Base-by-base conservation (phyloP, 139 green algal genomes). In the Micractinium conductrix region DNA sequence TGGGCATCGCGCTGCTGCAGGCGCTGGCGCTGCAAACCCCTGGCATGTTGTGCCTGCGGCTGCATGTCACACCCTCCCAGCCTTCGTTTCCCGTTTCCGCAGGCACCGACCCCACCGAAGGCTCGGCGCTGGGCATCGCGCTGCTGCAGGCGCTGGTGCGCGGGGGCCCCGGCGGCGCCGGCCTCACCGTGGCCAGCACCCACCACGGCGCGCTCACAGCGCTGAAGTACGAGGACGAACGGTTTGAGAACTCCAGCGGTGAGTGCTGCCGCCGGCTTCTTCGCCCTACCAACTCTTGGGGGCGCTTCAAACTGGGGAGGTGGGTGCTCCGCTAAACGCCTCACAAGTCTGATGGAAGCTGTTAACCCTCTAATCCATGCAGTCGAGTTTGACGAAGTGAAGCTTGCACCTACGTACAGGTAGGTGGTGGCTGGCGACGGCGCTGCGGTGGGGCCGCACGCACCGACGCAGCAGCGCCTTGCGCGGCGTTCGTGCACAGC, bases 41-140 rank as follows among this genome's bases (percentile, higher is more conserved):
- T n/a, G n/a, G n/a, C n/a, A 14, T 35, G 58, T 67, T 67, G 26
- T n/a, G 55, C 58, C 58, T 28, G 58, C 26, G 58, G 4, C 5
- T 67, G 1, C 28, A 40, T 1, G 42, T 28, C 40, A 62, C 72
- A 43, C 0, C 44, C 22, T 24, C 65, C 43, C n/a, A n/a, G n/a
- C n/a, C 28, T 1, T 44, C 44, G 9, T 17, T 26, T n/a, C 58
- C 42, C n/a, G 16, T n/a, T 44, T 2, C 19, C 33, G 43, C 73
- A 67, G 95, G 97, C 55, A 99, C 97, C 26, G 97, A 99, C 87
- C 96, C 97, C 0, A 73, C 82, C 7, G 97, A 99, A 89, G 97
- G 97, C 10, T 93, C 97, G 5, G 96, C 96, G 12, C 87, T 99
- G 78, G 97, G 95, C 0, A 87, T 93, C 30, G 94, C 96, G 6